A percentile compares a stretch with the other conserved stretches of the same genome.
Conservation (phyloP, 805 yeast genomes). For the Komagataella pseudopastoris region DNA sequence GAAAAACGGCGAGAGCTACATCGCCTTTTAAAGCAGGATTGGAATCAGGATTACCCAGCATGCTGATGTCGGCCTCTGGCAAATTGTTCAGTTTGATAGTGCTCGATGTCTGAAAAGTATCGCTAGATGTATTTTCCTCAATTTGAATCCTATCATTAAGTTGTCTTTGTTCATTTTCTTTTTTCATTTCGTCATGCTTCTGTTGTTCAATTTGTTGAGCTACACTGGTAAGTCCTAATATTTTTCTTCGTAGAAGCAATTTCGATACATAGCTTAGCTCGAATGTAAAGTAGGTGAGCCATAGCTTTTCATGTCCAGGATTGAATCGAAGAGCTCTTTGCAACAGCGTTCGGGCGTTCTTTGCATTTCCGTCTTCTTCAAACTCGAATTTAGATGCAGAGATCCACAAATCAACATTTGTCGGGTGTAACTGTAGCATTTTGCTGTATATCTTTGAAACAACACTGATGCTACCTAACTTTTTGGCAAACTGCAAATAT, state of each 20-base stretch:
- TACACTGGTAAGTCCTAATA: slow-evolving; percentile 67
- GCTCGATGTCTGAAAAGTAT: slow-evolving; percentile 7
- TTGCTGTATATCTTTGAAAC: slow-evolving; percentile 67
- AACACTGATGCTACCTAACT: slow-evolving; percentile 54
- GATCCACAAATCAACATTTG: slow-evolving; percentile 83
- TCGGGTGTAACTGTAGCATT: slow-evolving; percentile 79
- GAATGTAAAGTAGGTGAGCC: slow-evolving; percentile 80
- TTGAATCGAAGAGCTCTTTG: slow-evolving; percentile 82
- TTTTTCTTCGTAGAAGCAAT: slow-evolving; percentile 68
- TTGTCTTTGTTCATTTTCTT: slow-evolving; percentile 11
- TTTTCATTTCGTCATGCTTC: slow-evolving; percentile 14
- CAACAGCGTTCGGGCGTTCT: slow-evolving; percentile 76
- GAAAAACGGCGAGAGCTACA: slow-evolving; percentile 55
- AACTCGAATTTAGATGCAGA: slow-evolving; percentile 91
- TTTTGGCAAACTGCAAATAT: slow-evolving; percentile 56
- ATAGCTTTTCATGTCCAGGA: slow-evolving; percentile 53
- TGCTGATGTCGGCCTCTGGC: slow-evolving; percentile 79
- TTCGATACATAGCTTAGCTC: slow-evolving; percentile 81
- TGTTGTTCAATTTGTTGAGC: slow-evolving; percentile 45
- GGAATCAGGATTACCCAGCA: slow-evolving; percentile 76
- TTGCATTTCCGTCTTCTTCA: slow-evolving; percentile 77
- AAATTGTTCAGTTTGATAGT: slow-evolving; percentile 41
- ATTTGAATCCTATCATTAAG: slow-evolving; percentile 11
- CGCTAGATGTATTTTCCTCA: slow-evolving; percentile 17
- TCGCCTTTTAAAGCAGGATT: slow-evolving; percentile 72